These are phyloP conservation scores for Podaxis sp. DNA, from an alignment of 768 basidiomycete genomes.

Conservation along the genomic window DNA sequence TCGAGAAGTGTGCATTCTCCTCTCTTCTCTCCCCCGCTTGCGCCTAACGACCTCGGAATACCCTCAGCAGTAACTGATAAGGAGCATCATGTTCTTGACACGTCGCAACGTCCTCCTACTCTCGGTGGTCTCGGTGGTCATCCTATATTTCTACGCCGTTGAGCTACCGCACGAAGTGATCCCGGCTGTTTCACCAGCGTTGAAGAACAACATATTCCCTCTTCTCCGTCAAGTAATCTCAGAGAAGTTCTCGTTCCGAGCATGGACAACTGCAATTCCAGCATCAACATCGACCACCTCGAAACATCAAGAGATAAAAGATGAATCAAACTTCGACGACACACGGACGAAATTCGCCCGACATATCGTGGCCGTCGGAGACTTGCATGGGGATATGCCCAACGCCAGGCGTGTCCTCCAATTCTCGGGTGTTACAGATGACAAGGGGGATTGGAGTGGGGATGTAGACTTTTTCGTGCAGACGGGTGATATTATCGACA, in stretches of 20 bases:
- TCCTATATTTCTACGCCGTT: background rate
- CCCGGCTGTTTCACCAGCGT: no score
- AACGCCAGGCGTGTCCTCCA: slow-evolving; percentile 79
- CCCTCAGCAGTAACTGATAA: background rate
- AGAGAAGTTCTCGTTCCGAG: background rate
- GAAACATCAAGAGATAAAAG: background rate
- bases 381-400: slow-evolving; percentile 83
- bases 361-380: slow-evolving; percentile 85
- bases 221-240: slow-evolving; percentile 4
- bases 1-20: background rate
- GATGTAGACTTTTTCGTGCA: slow-evolving; percentile 86
- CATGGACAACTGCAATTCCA: background rate
- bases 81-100: background rate
- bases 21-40: background rate
- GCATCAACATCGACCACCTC: background rate
- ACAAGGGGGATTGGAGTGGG: slow-evolving; percentile 74
- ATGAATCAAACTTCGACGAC: background rate
- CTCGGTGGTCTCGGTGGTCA: background rate
- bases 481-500: slow-evolving; percentile 93
- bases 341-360: slow-evolving; percentile 31
- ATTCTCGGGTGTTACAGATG: slow-evolving; percentile 75
- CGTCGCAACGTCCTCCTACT: background rate
- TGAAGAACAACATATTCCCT: background rate
- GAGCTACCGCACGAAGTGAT: background rate
- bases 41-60: background rate